Base-by-base conservation (phyloP, 1,139 yeast genomes). In the Geotrichum candidum region DNA sequence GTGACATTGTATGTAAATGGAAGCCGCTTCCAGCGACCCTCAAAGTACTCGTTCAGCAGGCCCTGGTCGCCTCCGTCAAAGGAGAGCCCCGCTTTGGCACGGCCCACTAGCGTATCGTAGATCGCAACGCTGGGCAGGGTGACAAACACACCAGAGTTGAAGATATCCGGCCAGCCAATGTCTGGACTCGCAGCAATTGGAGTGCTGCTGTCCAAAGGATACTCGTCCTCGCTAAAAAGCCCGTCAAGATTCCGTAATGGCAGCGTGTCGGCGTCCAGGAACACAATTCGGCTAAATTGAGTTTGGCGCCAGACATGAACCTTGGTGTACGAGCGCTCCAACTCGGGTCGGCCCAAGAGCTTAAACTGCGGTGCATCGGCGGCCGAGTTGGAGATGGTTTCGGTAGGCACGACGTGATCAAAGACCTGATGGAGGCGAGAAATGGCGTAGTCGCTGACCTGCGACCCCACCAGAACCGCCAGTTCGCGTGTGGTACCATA, bases 61-160 rank as follows among this genome's bases (percentile, higher is more conserved):
- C 98, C 98, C 74, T 94, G 98, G 74, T 94, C 99, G 3, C 97
- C 96, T 59, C 97, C 97, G 73, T 92, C 98, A 70, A 91, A 90
- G 0, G 94, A 84, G 23, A 80, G 77, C 18, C 73, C 72, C 22
- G 73, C 69, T 33, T 72, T 80, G 75, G 45, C 74, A 65, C 61
- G 75, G 63, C 63, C 57, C 7, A 61, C 61, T 64, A 90, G 76
- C 18, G 78, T 77, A 2, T 74, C 66, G 68, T 78, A 87, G 54
- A 80, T 82, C 0, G 70, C 66, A 6, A 68, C 56, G 68, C 81
- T 79, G 1, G 97, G 97, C 52, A 80, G 80, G 53, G 89, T 76
- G 9, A 86, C 79, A 72, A 94, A 81, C 51, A 94, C 85, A 9
- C 98, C 98, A 29, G 96, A 86, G 75, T 94, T 94, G 80, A 94